phyloP scores from a whole-genome alignment of 2,329 filamentous ascomycete genomes.

The Talaromyces funiculosus region DNA sequence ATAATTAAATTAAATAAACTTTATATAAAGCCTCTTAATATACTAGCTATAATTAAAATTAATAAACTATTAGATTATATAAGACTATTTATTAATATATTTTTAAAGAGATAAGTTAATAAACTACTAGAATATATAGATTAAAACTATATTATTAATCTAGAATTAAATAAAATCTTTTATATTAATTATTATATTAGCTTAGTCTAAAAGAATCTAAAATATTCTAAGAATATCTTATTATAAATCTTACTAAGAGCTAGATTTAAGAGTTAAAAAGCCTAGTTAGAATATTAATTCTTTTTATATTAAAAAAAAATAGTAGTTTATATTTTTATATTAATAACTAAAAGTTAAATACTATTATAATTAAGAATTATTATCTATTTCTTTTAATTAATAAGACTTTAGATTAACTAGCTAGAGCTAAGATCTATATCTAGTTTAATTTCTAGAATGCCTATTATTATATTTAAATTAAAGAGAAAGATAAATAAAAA shows the following conservation, averaged over 20 bases:
- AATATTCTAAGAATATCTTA: background rate
- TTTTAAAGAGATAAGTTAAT: background rate
- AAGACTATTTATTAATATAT: background rate
- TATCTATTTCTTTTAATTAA: slow-evolving; percentile 16
- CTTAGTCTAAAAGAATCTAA: background rate
- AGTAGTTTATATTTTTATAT: no score
- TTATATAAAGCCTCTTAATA: no score
- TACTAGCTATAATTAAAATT: background rate
- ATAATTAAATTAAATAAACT: background rate
- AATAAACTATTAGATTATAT: background rate
- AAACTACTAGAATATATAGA: background rate
- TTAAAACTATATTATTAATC: background rate
- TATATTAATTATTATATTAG: background rate
- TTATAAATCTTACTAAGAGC: slow-evolving; percentile 5
- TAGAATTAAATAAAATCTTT: background rate
- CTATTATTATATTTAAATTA: background rate
- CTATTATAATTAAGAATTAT: no score
- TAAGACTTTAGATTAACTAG: background rate
- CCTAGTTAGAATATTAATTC: no score
- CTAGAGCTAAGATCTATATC: background rate
- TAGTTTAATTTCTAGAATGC: background rate
- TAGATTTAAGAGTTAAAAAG: slow-evolving; percentile 19
- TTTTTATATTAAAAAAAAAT: no score
- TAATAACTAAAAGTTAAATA: no score
- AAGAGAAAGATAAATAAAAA: background rate